Evolutionary conservation across 202 grass and related monocot species (phyloP).

Genomic region (Dendrocalamus latiflorus): DNA sequence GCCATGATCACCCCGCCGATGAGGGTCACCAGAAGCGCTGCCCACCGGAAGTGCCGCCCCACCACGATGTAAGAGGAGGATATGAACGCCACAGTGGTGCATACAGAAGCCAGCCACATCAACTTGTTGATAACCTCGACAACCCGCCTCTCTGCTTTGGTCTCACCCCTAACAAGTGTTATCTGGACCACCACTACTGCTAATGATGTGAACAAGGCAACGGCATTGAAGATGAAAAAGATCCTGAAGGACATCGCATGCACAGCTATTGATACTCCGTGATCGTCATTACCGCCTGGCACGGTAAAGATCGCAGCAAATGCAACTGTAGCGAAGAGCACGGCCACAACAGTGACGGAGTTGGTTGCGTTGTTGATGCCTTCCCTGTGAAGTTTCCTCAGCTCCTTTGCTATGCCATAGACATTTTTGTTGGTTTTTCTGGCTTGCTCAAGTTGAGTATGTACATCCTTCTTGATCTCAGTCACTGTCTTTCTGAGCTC

Average conservation of each 20-base stretch:
- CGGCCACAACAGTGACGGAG: constrained; percentile 89
- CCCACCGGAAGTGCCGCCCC: constrained; percentile 63
- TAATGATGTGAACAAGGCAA: too few species aligned
- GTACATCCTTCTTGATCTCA: constrained; percentile 95
- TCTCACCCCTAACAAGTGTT: too few species aligned
- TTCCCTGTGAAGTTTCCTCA: constrained; percentile 79
- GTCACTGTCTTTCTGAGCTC: constrained; percentile 95
- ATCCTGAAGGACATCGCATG: too few species aligned
- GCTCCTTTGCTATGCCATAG: constrained; percentile 79
- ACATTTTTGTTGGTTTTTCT: constrained; percentile 98
- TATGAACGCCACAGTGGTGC: constrained; percentile 91
- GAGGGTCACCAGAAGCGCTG: constrained; percentile 73
- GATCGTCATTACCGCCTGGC: too few species aligned
- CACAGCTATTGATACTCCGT: too few species aligned
- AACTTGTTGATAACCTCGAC: too few species aligned
- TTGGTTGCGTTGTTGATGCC: constrained; percentile 98
- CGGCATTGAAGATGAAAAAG: too few species aligned
- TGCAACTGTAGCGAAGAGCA: constrained; percentile 89
- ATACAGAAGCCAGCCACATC: too few species aligned
- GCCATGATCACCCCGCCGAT: constrained; percentile 91
- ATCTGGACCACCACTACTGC: too few species aligned
- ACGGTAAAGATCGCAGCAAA: too few species aligned
- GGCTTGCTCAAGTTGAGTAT: constrained; percentile 88
- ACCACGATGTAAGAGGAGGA: constrained; percentile 92
- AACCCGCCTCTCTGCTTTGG: too few species aligned